Evolutionary conservation across 75 land plant species (phyloP).

Genomic region (Pseudotsuga menziesii): DNA sequence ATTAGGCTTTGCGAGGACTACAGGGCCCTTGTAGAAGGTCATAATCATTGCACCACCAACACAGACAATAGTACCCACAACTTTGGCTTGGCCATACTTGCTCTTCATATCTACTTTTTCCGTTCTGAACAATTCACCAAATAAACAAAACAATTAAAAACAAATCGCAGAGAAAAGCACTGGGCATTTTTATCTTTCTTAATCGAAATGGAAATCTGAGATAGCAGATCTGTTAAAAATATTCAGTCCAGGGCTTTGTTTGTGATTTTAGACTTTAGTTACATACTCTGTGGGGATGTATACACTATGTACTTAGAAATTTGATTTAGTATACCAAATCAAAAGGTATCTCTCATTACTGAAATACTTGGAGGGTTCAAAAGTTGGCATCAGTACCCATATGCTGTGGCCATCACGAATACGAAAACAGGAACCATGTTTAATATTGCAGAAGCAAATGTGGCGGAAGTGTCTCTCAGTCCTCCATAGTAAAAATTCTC

Average conservation of each 20-base stretch:
- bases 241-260: too few relatives aligned
- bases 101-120: background rate
- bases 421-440: conserved; percentile 35
- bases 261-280: too few relatives aligned
- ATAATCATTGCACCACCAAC: background rate
- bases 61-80: background rate
- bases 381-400: conserved; percentile 18
- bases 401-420: conserved; percentile 26
- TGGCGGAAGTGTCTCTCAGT: conserved; percentile 21
- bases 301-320: background rate
- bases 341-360: background rate
- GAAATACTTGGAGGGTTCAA: background rate
- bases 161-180: too few relatives aligned
- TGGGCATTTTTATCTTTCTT: too few relatives aligned
- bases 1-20: background rate
- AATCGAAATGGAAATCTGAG: too few relatives aligned
- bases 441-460: conserved; percentile 30
- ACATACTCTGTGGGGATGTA: background rate
- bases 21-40: conserved; percentile 1
- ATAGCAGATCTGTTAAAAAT: too few relatives aligned
- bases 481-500: conserved; percentile 13
- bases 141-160: background rate
- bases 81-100: background rate
- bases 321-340: background rate
- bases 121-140: background rate